Evolutionary conservation across 1,284 basidiomycete genomes (phyloP), one percentile per base, ranked within the genome.

Genomic region (Pseudozyma sp.): DNA sequence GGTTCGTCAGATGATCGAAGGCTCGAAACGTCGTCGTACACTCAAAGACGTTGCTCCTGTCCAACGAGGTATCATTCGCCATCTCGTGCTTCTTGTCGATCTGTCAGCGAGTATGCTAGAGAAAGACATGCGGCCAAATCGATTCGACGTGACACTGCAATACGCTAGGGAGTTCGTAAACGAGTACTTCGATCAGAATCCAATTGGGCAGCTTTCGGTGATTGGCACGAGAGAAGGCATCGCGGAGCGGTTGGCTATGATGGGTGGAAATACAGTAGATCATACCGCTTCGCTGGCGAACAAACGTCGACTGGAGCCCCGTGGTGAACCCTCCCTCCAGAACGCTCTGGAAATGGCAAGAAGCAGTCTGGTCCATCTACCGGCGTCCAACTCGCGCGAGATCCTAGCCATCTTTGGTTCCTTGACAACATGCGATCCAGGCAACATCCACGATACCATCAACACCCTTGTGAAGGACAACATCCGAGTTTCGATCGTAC

Each of bases 141-240:
- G 96, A 16, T 79, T 79, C 59, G 78, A 97, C 80, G 86, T 98
- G 45, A 92, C 91, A 71, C 86, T 99, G 43, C 91, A 94, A 80
- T 96, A 95, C 82, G 79, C 79, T 3, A 68, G 76, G 59, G 92
- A 94, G 73, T 99, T 99, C 78, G 89, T 98, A 21, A 88, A 89
- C 9, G 96, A 99, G 85, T 99, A 96, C 93, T 99, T 98, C 86
- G 97, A 99, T 86, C 97, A 99, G 86, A 99, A 99, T 82, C 96
- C 96, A 0, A 89, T 99, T 18, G 95, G 96, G n/a, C 96, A 99
- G 86, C 66, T 83, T 4, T 79, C 75, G 13, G 79, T 85, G 56
- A 65, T 85, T 3, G 79, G 75, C 45, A 83, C 83, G 7, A 77
- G 83, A 16, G 72, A 82, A 39, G 84, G 84, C 8, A 74, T 85